Conservation (phyloP, 163 green algal species). For the Coccomyxa subellipsoidea region DNA sequence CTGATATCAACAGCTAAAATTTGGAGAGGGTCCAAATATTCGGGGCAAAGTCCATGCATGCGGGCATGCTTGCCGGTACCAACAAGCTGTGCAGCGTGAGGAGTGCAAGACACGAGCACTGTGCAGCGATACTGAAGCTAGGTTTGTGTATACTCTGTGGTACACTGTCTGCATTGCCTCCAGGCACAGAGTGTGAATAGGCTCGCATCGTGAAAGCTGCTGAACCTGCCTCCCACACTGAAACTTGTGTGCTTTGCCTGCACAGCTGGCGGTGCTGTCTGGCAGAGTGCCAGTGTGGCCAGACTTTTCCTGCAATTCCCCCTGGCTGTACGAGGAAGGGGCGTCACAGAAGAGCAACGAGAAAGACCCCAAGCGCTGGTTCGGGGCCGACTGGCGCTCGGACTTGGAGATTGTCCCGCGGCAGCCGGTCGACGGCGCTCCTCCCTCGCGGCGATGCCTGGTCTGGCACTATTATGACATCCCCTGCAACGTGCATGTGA, state of each 20-base stretch:
- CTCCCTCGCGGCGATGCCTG: neutral
- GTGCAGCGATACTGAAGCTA: no score
- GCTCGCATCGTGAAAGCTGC: no score
- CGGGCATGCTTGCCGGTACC: no score
- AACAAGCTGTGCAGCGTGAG: no score
- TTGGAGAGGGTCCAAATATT: no score
- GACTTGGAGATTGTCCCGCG: neutral
- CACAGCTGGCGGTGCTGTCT: neutral
- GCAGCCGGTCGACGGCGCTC: neutral
- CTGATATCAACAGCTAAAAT: no score
- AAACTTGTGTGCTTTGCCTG: neutral
- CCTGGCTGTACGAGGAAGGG: neutral
- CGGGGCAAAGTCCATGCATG: no score
- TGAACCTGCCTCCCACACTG: no score
- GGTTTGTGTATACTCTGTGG: no score
- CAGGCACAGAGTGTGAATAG: no score
- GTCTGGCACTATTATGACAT: constrained; percentile 1
- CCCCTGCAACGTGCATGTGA: neutral
- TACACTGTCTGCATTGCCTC: no score
- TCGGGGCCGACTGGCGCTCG: neutral
- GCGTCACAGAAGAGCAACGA: neutral
- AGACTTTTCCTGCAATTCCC: neutral
- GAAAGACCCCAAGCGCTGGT: neutral
- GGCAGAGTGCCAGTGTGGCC: neutral
- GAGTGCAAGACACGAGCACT: no score